A percentile compares a stretch with the other conserved stretches of the same genome.
Evolutionary conservation across 2,329 filamentous ascomycete genomes (phyloP).

Genomic region (Aspergillus niger): DNA sequence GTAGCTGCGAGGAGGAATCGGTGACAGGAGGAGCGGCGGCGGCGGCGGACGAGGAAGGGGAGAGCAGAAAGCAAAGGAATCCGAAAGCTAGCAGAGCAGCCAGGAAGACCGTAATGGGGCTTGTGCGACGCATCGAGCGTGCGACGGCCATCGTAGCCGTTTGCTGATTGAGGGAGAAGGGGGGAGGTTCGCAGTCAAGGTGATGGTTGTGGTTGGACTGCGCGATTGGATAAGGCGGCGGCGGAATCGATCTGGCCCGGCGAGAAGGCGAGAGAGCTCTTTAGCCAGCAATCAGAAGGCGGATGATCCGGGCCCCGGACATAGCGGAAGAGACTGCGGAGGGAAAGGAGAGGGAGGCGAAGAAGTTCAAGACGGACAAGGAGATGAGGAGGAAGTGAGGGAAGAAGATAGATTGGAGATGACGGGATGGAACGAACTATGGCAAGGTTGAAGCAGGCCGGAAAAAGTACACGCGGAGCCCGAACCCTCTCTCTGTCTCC

Average conservation of each 20-base stretch:
- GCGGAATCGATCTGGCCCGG: not conserved
- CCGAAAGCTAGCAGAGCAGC: slow-evolving; percentile 72
- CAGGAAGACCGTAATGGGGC: slow-evolving; percentile 72
- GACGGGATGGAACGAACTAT: not conserved
- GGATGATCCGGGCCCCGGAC: slow-evolving; percentile 5
- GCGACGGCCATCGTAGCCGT: slow-evolving; percentile 56
- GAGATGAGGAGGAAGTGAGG: not conserved
- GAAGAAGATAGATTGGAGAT: not conserved
- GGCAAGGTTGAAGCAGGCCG: not conserved
- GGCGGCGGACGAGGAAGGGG: slow-evolving; percentile 51
- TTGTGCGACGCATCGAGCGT: slow-evolving; percentile 76
- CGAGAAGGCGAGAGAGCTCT: slow-evolving; percentile 2
- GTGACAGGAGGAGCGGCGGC: slow-evolving; percentile 53
- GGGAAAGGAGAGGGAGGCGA: not conserved
- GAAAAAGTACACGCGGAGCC: slow-evolving; percentile 8
- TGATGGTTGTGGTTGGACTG: slow-evolving; percentile 16
- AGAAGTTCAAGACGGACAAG: not conserved
- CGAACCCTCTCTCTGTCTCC: too few relatives aligned
- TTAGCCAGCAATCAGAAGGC: slow-evolving; percentile 16
- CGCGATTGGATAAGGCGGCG: slow-evolving; percentile 6
- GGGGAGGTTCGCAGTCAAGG: slow-evolving; percentile 12
- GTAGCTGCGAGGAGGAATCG: slow-evolving; percentile 51
- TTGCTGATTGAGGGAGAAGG: slow-evolving; percentile 7
- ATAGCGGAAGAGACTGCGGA: slow-evolving; percentile 12
- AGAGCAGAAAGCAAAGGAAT: slow-evolving; percentile 58